Evolutionary conservation across 192 early-diverging fungal genomes (phyloP), one percentile per base, ranked within the genome.

Genomic region (Fimicolochytrium jonesii): DNA sequence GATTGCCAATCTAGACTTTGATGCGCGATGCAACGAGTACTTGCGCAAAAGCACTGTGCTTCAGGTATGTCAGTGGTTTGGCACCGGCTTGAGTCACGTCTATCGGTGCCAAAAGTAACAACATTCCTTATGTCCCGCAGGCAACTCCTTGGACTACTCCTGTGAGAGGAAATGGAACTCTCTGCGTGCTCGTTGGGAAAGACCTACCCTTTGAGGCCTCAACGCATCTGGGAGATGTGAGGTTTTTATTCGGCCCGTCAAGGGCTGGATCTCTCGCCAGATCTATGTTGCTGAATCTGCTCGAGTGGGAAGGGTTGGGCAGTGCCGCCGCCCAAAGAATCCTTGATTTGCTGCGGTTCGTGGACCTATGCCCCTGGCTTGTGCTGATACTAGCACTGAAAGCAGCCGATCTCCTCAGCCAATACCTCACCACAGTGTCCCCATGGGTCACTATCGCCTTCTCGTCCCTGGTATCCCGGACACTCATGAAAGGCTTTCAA

Each of bases 1-100:
- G n/a, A 41, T 41, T 41, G 39, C 11, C 11, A 41, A 41, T n/a
- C 10, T 10, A n/a, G n/a, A 41, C 39, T 41, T 41, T 41, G 39
- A 41, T n/a, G n/a, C n/a, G n/a, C n/a, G n/a, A n/a, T n/a, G n/a
- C 54, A 55, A 57, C 57, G 31, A 55, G 28, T n/a, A 57, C 64
- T 18, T 57, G n/a, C n/a, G n/a, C n/a, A n/a, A n/a, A n/a, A n/a
- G n/a, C n/a, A n/a, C n/a, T n/a, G n/a, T n/a, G n/a, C n/a, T n/a
- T n/a, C n/a, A n/a, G n/a, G n/a, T n/a, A n/a, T n/a, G n/a, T n/a
- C n/a, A n/a, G n/a, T n/a, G n/a, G n/a, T n/a, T n/a, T n/a, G n/a
- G n/a, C n/a, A n/a, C n/a, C n/a, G n/a, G n/a, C n/a, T n/a, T n/a
- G n/a, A n/a, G n/a, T n/a, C n/a, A n/a, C n/a, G n/a, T n/a, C n/a